A percentile compares a stretch with the other conserved stretches of the same genome.
Evolutionary conservation across 1,284 basidiomycete species (phyloP).

Genomic region (Moesziomyces parantarcticus): DNA sequence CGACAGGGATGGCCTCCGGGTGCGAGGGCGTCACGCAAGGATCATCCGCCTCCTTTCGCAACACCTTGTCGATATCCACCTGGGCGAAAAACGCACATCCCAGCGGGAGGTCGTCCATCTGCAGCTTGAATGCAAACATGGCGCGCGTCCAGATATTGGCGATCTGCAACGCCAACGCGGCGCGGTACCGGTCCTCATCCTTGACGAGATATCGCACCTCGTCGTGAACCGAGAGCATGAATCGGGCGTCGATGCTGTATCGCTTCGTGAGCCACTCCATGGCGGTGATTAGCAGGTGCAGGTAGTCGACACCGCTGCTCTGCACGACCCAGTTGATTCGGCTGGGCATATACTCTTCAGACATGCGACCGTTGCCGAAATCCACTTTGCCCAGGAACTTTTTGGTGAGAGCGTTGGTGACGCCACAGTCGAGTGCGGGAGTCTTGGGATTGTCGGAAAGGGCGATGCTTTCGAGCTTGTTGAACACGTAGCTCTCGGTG

Average conservation of each 20-base stretch:
- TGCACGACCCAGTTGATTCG: constrained; percentile 99
- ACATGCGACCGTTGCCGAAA: constrained; percentile 72
- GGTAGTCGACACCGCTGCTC: constrained; percentile 96
- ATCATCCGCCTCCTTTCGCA: constrained; percentile 97
- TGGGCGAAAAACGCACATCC: constrained; percentile 91
- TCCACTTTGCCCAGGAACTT: constrained; percentile 77
- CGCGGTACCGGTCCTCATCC: constrained; percentile 87
- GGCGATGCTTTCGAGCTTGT: constrained; percentile 96
- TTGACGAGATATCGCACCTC: constrained; percentile 92
- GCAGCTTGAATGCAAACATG: constrained; percentile 89
- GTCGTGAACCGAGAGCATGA: constrained; percentile 97
- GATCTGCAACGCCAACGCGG: constrained; percentile 91
- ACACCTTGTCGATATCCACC: constrained; percentile 89
- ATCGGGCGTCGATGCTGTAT: constrained; percentile 89
- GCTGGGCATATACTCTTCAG: constrained; percentile 90
- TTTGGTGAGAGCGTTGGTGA: constrained; percentile 90
- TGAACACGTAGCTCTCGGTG: constrained; percentile 97
- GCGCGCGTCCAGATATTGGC: constrained; percentile 95
- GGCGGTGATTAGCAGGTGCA: constrained; percentile 92
- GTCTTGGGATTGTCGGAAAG: constrained; percentile 86
- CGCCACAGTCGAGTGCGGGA: constrained; percentile 91
- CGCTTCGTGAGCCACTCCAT: constrained; percentile 88
- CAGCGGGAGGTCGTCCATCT: constrained; percentile 95
- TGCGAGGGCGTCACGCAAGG: constrained; percentile 94
- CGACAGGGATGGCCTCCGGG: constrained; percentile 81